phyloP scores from a whole-genome alignment of 768 basidiomycete species.

The Rhizopogon vulgaris region DNA sequence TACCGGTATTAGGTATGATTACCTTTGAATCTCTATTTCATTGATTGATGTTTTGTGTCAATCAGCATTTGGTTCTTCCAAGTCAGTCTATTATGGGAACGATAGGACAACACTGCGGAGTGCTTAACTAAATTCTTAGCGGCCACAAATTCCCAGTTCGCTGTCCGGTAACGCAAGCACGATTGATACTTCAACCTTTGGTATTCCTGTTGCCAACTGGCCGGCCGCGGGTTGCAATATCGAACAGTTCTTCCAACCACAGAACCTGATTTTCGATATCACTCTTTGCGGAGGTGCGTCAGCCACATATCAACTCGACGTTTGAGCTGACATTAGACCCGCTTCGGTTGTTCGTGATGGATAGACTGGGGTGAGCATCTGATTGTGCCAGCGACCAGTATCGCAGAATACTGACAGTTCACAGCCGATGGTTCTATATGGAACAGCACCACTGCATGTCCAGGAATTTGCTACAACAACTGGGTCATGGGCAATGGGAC shows the following conservation, averaged over 20 bases:
- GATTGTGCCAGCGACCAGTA: neutral
- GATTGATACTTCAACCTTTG: slow-evolving; percentile 51
- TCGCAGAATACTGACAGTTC: neutral
- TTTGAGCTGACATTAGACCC: slow-evolving; percentile 25
- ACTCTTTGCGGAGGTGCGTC: slow-evolving; percentile 59
- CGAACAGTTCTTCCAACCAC: slow-evolving; percentile 49
- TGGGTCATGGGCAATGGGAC: slow-evolving; percentile 60
- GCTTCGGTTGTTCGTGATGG: neutral
- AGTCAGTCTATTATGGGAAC: slow-evolving; percentile 11
- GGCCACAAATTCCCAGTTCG: slow-evolving; percentile 38
- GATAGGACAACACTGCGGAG: neutral
- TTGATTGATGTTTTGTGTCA: neutral
- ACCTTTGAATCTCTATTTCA: neutral
- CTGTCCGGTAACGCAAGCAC: slow-evolving; percentile 44
- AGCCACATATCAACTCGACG: slow-evolving; percentile 4
- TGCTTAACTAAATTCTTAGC: slow-evolving; percentile 8
- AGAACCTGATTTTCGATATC: slow-evolving; percentile 69
- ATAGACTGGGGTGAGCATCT: slow-evolving; percentile 27
- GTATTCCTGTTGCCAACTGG: slow-evolving; percentile 68
- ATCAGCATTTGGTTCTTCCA: slow-evolving; percentile 26
- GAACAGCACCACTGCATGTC: slow-evolving; percentile 47
- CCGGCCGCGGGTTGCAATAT: slow-evolving; percentile 50
- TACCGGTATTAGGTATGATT: slow-evolving; percentile 50
- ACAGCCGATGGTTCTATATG: slow-evolving; percentile 36
- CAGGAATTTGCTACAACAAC: slow-evolving; percentile 63